These are phyloP conservation scores for Dianthus caryophyllus DNA, from an alignment of 148 eudicot species.

Conservation along the genomic window DNA sequence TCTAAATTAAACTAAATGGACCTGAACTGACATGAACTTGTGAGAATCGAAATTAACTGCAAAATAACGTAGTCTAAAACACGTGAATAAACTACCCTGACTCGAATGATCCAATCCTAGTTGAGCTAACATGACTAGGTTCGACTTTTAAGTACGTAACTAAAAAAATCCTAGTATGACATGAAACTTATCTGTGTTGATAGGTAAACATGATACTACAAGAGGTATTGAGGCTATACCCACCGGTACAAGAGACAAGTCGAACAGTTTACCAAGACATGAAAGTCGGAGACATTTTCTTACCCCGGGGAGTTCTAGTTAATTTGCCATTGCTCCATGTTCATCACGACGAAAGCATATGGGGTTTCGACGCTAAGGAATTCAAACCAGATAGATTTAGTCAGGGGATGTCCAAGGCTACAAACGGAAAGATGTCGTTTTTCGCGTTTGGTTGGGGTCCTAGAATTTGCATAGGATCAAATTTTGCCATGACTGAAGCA, in stretches of 20 bases:
- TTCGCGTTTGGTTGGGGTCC: constrained; percentile 35
- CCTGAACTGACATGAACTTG: too few relatives aligned
- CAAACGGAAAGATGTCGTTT: constrained; percentile 20
- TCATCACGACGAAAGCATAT: constrained; percentile 22
- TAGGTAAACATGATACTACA: constrained; percentile 23
- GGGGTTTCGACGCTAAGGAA: constrained; percentile 35
- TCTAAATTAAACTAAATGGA: too few relatives aligned
- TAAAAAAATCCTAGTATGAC: too few relatives aligned
- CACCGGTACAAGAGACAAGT: background rate
- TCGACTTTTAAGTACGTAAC: too few relatives aligned
- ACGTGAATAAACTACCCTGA: too few relatives aligned
- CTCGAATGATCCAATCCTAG: too few relatives aligned
- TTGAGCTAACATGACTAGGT: too few relatives aligned
- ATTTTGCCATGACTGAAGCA: constrained; percentile 33
- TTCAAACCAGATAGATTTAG: constrained; percentile 34
- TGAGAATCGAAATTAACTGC: too few relatives aligned
- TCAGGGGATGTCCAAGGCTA: constrained; percentile 20
- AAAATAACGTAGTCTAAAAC: too few relatives aligned
- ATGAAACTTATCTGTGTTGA: too few relatives aligned
- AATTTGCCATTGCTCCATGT: background rate
- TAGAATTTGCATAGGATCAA: constrained; percentile 36
- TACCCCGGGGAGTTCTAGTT: constrained; percentile 18
- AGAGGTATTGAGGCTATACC: too few relatives aligned
- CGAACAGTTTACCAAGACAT: constrained; percentile 20
- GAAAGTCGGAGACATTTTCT: constrained; percentile 21